Base-by-base conservation (phyloP, 2,329 filamentous ascomycete species). In the Neofusicoccum sp. region DNA sequence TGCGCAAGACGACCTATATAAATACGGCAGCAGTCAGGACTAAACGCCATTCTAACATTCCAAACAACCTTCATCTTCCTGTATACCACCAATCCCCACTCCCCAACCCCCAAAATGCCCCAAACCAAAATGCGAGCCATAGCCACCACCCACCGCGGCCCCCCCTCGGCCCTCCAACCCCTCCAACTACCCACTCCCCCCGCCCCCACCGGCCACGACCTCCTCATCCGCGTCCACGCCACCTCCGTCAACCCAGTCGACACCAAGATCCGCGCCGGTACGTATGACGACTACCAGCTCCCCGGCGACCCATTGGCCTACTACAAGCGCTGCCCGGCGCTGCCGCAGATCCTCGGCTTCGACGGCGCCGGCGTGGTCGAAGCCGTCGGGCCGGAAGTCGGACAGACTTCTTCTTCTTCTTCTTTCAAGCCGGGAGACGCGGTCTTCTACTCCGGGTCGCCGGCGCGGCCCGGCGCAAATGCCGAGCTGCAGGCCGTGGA, bases 401-500 rank as follows among this genome's bases (percentile, higher is more conserved):
- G 70, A 53, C 79, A 78, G 70, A 30, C n/a, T n/a, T n/a, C n/a
- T n/a, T n/a, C n/a, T n/a, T n/a, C n/a, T n/a, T n/a, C n/a, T n/a
- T n/a, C n/a, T n/a, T n/a, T n/a, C n/a, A 71, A 75, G 33, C 49
- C 67, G 9, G 79, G 79, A 9, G 79, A 80, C 61, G 73, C 77
- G 51, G 70, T 81, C 41, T 80, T 71, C 71, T 80, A 76, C 63
- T 69, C 75, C 9, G 75, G 73, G 14, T 71, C 65, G 33, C 76
- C 77, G 0, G 71, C 73, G 14, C 63, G 71, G 6, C 78, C 76
- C 54, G 79, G 79, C 26, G 68, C 72, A 6, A 76, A 78, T 62
- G 76, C 78, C 6, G 75, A 80, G 66, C 72, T 74, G 41, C 69
- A 76, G 49, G 66, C 79, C 20, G 74, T 80, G 20, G 76, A 80